phyloP scores from a whole-genome alignment of 331 rosid genomes.

The Phaseolus coccineus region DNA sequence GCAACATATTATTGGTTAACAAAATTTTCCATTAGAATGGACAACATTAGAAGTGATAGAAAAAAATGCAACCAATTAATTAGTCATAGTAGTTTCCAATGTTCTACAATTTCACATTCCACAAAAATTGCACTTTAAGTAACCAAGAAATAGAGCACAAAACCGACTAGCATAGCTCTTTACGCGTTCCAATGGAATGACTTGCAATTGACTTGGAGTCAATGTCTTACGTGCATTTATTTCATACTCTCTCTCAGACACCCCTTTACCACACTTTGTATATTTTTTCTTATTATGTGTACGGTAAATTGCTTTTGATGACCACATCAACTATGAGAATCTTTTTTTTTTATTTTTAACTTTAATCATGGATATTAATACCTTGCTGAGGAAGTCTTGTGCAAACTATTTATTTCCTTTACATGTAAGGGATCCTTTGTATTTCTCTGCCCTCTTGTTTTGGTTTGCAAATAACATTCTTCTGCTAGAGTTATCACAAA shows the following conservation, averaged over 20 bases:
- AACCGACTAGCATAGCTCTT: conserved; percentile 20
- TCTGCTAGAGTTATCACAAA: not conserved
- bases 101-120: not conserved
- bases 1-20: not conserved
- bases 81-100: not conserved
- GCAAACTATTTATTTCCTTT: conserved; percentile 37
- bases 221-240: not conserved
- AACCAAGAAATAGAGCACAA: not conserved
- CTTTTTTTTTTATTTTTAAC: conserved; percentile 26
- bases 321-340: conserved; percentile 19
- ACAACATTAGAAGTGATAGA: not conserved
- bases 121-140: not conserved
- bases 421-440: conserved; percentile 31
- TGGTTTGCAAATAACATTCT: conserved; percentile 10
- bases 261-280: not conserved
- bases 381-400: conserved; percentile 37
- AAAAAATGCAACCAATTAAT: not conserved
- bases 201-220: conserved; percentile 36
- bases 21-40: not conserved
- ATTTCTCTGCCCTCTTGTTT: not conserved
- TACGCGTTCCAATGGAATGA: conserved; percentile 25
- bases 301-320: conserved; percentile 17
- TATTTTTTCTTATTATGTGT: not conserved
- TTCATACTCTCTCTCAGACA: not conserved
- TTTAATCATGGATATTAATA: conserved; percentile 6